Evolutionary conservation across 345 rosid species (phyloP), one percentile per base, ranked within the genome.

Genomic region (Brassica rapa): DNA sequence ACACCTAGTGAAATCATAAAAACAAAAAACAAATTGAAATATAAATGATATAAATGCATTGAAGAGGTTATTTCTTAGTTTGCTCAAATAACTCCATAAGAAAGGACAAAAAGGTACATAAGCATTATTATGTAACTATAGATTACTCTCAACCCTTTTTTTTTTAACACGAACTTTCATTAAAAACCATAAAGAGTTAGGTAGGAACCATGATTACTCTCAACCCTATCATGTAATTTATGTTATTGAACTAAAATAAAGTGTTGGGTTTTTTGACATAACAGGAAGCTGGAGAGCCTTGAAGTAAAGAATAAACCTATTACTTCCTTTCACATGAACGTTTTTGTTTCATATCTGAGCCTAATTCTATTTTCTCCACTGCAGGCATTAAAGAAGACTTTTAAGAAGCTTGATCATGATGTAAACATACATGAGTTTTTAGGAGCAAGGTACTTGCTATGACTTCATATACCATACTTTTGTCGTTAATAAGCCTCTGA

Each of bases 211-310:
- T 19, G 21, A 19, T 19, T 19, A 19, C 21, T 25, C 29, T 25
- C 29, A 25, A 25, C 53, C 35, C 35, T 32, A 32, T 24, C 59
- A 79, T 79, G 19, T 41, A 6, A 4, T 32, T 32, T 32, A 7
- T 32, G 71, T 21, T 56, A 71, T 57, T 73, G 64, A 71, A 41
- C 77, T 75, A 59, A 76, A 12, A 27, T 1, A 1, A 37, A 70
- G 4, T 32, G 35, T 32, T 32, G 35, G 5, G 35, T 35, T 35
- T 35, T 35, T 8, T 35, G 5, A 30, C 33, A 30, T 30, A 30
- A 30, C 93, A 93, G 98, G 91, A 91, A 93, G 78, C 15, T 93
- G 83, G 94, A 93, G 84, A 89, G 94, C 84, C 97, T 93, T 75
- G 94, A 91, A 87, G 98, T 93, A 90, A 90, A 85, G 81, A 70